Evolutionary conservation across 352 stramenopile species (phyloP), one percentile per base, ranked within the genome.

Genomic region (Hyaloperonospora arabidopsidis): DNA sequence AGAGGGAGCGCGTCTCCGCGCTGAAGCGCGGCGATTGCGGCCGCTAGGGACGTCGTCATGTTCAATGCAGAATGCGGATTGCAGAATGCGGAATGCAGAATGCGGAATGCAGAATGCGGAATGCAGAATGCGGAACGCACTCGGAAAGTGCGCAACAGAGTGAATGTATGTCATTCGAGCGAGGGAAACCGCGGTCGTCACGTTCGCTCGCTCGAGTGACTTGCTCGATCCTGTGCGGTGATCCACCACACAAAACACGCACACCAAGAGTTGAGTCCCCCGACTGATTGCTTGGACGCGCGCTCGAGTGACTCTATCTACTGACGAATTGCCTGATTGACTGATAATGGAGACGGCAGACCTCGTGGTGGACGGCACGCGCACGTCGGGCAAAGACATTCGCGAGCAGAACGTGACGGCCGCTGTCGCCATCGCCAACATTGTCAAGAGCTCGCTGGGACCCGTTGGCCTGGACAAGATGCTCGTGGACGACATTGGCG

Each of bases 381-480:
- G 88, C 56, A 94, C 87, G 64, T 92, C 89, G 45, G 90, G 90
- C 64, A 89, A 96, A 67, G 92, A 97, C 59, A 87, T 97, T 61
- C 86, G 92, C 38, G 91, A 95, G 57, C 85, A 95, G 76, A 97
- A 97, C 59, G 95, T 99, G 44, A 99, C 95, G 49, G 97, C 97
- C 22, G 95, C 95, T 2, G 83, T 98, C 63, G 96, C 97, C 32
- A 98, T 99, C 48, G 96, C 97, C 47, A 99, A 99, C 81, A 99
- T 99, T 72, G 96, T 99, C 59, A 99, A 99, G 81, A 97, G 86
- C 49, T 98, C 90, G 45, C 84, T 99, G 23, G 97, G 97, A 11
- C 97, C 97, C 22, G 95, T 99, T 17, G 97, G 97, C 21, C 88
- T 99, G 28, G 97, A 99, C 78, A 99, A 99, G 84, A 98, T 98